phyloP scores from a whole-genome alignment of 2,329 filamentous ascomycete species.

The Fusarium humuli region DNA sequence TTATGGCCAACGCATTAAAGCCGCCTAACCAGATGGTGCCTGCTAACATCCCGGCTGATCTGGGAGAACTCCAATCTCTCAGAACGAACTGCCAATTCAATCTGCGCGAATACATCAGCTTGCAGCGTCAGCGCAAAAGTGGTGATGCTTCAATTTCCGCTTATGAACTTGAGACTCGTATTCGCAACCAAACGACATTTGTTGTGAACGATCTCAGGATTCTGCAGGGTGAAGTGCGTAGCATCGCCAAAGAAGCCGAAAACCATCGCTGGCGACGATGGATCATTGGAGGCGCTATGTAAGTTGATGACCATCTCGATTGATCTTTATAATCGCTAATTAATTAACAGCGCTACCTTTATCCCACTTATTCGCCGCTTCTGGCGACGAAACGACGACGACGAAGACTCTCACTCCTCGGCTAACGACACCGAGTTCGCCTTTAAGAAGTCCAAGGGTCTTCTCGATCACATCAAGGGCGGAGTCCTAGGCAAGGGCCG shows the following conservation, averaged over 20 bases:
- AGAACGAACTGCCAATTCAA: slow-evolving; percentile 52
- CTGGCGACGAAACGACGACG: slow-evolving; percentile 59
- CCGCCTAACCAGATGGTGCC: slow-evolving; percentile 37
- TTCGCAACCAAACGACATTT: slow-evolving; percentile 57
- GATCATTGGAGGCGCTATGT: slow-evolving; percentile 65
- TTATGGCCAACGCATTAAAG: slow-evolving; percentile 31
- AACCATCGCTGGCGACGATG: slow-evolving; percentile 64
- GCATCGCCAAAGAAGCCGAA: slow-evolving; percentile 59
- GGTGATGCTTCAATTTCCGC: slow-evolving; percentile 48
- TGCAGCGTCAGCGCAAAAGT: slow-evolving; percentile 49
- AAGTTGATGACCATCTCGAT: slow-evolving; percentile 44
- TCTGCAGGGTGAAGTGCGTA: slow-evolving; percentile 58
- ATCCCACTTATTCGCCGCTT: slow-evolving; percentile 64
- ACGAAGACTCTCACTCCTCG: slow-evolving; percentile 52
- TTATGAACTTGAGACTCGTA: slow-evolving; percentile 56
- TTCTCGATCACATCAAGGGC: slow-evolving; percentile 62
- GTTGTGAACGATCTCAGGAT: slow-evolving; percentile 59
- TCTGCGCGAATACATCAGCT: slow-evolving; percentile 52
- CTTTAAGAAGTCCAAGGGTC: slow-evolving; percentile 62
- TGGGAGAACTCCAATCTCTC: slow-evolving; percentile 49
- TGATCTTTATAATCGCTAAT: neutral
- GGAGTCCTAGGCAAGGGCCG: slow-evolving; percentile 58
- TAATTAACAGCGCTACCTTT: slow-evolving; percentile 58
- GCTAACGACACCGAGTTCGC: slow-evolving; percentile 69
- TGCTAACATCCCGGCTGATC: slow-evolving; percentile 34